A percentile compares a stretch with the other conserved stretches of the same genome.
These are phyloP conservation scores for Globisporangium abappressorium DNA, from an alignment of 352 stramenopile genomes.

Conservation along the genomic window DNA sequence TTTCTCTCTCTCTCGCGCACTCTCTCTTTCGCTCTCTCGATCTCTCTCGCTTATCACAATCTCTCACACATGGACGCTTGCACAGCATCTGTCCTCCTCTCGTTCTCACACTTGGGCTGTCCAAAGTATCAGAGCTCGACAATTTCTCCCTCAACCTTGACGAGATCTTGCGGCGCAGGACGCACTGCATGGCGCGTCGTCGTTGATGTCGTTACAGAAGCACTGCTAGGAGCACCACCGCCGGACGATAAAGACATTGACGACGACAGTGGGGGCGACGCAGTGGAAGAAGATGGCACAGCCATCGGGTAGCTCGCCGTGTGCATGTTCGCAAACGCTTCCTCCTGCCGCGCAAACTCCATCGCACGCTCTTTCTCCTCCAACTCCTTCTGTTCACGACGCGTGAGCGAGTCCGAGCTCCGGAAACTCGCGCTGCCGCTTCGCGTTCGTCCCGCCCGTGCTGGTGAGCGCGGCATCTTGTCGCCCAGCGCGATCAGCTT, in stretches of 20 bases:
- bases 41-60: neutral
- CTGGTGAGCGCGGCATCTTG: constrained; percentile 33
- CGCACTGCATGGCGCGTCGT: constrained; percentile 19
- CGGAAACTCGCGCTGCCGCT: constrained; percentile 35
- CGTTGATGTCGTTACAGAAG: neutral
- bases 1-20: constrained; percentile 1
- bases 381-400: constrained; percentile 7
- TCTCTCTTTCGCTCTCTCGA: constrained; percentile 4
- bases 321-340: constrained; percentile 20
- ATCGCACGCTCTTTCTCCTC: constrained; percentile 4
- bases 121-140: constrained; percentile 40
- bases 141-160: constrained; percentile 60
- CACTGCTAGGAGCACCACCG: neutral
- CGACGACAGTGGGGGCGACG: neutral
- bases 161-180: constrained; percentile 37
- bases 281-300: neutral
- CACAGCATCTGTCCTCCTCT: neutral
- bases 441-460: constrained; percentile 22
- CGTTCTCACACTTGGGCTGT: neutral
- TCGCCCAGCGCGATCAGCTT: constrained; percentile 62
- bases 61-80: neutral
- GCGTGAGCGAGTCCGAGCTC: constrained; percentile 8
- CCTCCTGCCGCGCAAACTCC: constrained; percentile 19
- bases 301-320: constrained; percentile 12
- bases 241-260: neutral